Evolutionary conservation across 83 land plant genomes (phyloP).

Genomic region (Larix sibirica): DNA sequence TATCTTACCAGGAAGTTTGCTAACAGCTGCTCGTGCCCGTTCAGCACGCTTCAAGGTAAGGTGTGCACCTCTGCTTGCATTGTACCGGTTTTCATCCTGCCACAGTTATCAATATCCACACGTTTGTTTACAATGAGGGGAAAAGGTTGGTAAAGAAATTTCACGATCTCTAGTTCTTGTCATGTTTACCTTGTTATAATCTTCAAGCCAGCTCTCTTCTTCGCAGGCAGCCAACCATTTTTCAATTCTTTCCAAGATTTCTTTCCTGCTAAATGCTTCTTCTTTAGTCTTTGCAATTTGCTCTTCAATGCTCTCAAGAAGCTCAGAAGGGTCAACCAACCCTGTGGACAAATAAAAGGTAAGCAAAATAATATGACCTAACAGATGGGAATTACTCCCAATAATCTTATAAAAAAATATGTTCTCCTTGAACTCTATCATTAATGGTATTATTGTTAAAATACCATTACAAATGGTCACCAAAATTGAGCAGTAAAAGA

Average conservation of each 20-base stretch:
- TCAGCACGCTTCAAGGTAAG: conserved; percentile 92
- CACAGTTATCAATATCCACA: background rate
- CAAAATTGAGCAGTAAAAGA: conserved; percentile 8
- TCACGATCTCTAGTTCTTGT: background rate
- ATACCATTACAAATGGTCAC: background rate
- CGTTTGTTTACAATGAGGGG: conserved; percentile 6
- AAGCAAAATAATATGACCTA: background rate
- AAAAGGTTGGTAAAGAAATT: background rate
- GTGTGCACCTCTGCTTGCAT: conserved; percentile 96
- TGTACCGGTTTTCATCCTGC: conserved; percentile 91
- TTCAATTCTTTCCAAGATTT: conserved; percentile 85
- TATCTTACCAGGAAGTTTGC: conserved; percentile 77
- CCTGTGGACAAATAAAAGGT: conserved; percentile 39
- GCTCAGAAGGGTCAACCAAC: conserved; percentile 65
- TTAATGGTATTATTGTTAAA: background rate
- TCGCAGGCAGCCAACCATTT: conserved; percentile 94
- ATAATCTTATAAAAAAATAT: background rate
- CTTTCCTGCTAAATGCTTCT: conserved; percentile 89
- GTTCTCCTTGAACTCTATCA: background rate
- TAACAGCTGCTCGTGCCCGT: conserved; percentile 77
- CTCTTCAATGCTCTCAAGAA: conserved; percentile 76
- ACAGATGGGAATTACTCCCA: background rate
- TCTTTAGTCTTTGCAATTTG: conserved; percentile 75
- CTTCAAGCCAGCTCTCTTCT: conserved; percentile 96
- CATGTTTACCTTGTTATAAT: conserved; percentile 77